Base-by-base conservation (phyloP, 2,329 filamentous ascomycete species). In the Pseudocercospora pini-densiflorae region DNA sequence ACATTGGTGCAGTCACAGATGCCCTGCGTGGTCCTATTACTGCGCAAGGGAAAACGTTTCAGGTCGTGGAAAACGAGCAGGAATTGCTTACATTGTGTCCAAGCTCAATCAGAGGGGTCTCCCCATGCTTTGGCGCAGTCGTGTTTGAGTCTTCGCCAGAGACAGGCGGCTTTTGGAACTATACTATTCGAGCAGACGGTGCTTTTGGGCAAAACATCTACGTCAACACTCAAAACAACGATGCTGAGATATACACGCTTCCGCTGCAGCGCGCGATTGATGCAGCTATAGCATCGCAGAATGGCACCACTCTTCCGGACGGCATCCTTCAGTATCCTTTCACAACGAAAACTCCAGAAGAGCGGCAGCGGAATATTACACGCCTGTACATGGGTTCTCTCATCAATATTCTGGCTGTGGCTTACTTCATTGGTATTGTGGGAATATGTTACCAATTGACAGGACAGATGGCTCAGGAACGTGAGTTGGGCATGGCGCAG, bases 381-480 rank as follows among this genome's bases (percentile, higher is more conserved):
- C 82, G 85, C 9, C 77, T 85, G 4, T 97, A 93, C 77, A 92
- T 94, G 84, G 82, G 84, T 1, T 84, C 88, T 2, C 86, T 97
- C 65, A 90, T 92, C 73, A 88, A 90, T 71, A 92, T 92, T 70
- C 83, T 97, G 70, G 92, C 85, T 16, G 89, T 96, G 21, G 89
- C 89, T 0, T 93, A 96, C 75, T 89, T 96, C 73, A 87, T 93
- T 59, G 90, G 89, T 21, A 86, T 95, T 62, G 89, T 95, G 54
- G 92, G 92, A 62, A 87, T 97, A 27, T 90, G 90, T 43, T 97
- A 97, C 77, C 93, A 97, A 74, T 83, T 97, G 64, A 92, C 92
- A 0, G 94, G 94, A 8, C 89, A 94, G 73, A 90, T 97, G 77
- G 93, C 94, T 7, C 88, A 89, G 1, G 94, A 97, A 79, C 85